Evolutionary conservation across 495 filamentous ascomycete genomes (phyloP).

Genomic region (Penicillium pulvis): DNA sequence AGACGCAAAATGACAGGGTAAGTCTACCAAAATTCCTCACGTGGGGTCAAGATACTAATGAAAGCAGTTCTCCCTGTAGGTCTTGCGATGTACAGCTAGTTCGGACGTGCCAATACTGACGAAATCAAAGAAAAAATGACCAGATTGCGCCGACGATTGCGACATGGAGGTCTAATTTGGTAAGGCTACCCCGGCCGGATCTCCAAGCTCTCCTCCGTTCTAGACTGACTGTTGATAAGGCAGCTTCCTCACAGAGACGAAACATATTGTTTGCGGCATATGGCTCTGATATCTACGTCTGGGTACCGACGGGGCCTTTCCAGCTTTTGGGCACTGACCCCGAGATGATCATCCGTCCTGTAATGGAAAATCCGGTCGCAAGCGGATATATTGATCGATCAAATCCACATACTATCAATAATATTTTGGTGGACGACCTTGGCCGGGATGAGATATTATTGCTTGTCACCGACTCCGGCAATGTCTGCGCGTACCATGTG

Average conservation of each 20-base stretch:
- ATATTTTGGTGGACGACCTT: slow-evolving; percentile 75
- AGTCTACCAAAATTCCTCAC: slow-evolving; percentile 21
- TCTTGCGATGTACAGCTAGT: neutral
- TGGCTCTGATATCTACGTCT: slow-evolving; percentile 69
- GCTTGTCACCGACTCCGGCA: slow-evolving; percentile 82
- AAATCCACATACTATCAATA: slow-evolving; percentile 74
- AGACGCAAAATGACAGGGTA: slow-evolving; percentile 37
- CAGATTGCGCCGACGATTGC: slow-evolving; percentile 33
- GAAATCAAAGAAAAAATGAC: slow-evolving; percentile 31
- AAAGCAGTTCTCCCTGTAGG: slow-evolving; percentile 27
- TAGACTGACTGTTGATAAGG: slow-evolving; percentile 29
- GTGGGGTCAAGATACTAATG: slow-evolving; percentile 22
- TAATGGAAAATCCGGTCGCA: slow-evolving; percentile 46
- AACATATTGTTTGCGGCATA: slow-evolving; percentile 83
- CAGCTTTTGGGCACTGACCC: slow-evolving; percentile 63
- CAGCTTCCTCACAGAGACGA: slow-evolving; percentile 56
- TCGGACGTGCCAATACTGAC: slow-evolving; percentile 11
- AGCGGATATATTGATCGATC: slow-evolving; percentile 57
- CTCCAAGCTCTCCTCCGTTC: neutral
- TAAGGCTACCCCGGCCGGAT: slow-evolving; percentile 20
- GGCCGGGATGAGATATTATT: slow-evolving; percentile 80
- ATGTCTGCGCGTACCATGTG: slow-evolving; percentile 80
- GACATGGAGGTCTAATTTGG: slow-evolving; percentile 55
- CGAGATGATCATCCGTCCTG: slow-evolving; percentile 66
- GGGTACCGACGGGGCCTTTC: slow-evolving; percentile 65